Percentiles rank a stretch among this genome's conserved stretches.
phyloP scores from a whole-genome alignment of 2,329 filamentous ascomycete species.

The Colletotrichum sp. region DNA sequence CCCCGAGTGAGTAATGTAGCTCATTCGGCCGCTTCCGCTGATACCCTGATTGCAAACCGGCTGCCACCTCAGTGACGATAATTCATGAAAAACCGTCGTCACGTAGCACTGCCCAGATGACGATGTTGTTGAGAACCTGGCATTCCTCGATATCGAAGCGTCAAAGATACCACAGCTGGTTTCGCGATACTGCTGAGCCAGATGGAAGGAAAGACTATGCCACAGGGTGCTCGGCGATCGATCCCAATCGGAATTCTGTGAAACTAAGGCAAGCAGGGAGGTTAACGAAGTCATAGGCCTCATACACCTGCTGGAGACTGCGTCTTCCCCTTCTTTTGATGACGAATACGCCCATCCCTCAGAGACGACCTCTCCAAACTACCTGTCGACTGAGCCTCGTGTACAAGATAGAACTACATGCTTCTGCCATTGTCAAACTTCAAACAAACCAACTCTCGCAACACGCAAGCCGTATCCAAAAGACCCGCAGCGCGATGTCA shows the following conservation, averaged over 20 bases:
- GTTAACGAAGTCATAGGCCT: accelerated
- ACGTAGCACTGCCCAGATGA: neutral
- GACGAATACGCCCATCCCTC: neutral
- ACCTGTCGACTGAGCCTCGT: neutral
- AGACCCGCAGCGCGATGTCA: neutral
- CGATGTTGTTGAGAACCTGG: neutral
- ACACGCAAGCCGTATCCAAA: neutral
- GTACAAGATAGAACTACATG: neutral
- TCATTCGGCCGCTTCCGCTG: neutral
- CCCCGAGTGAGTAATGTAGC: neutral
- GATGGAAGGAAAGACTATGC: neutral
- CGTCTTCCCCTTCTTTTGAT: neutral
- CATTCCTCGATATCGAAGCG: neutral
- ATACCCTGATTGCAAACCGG: neutral
- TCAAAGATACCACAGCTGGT: no score
- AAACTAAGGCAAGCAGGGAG: accelerated
- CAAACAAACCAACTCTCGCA: neutral
- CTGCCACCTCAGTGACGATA: neutral
- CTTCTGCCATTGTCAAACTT: neutral
- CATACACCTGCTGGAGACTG: neutral
- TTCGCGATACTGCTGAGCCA: neutral
- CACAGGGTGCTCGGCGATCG: neutral
- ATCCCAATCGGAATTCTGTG: neutral
- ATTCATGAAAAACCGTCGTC: neutral
- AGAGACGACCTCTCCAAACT: neutral